These are phyloP conservation scores for Amanita rubescens DNA, from an alignment of 768 basidiomycete genomes.

Conservation along the genomic window DNA sequence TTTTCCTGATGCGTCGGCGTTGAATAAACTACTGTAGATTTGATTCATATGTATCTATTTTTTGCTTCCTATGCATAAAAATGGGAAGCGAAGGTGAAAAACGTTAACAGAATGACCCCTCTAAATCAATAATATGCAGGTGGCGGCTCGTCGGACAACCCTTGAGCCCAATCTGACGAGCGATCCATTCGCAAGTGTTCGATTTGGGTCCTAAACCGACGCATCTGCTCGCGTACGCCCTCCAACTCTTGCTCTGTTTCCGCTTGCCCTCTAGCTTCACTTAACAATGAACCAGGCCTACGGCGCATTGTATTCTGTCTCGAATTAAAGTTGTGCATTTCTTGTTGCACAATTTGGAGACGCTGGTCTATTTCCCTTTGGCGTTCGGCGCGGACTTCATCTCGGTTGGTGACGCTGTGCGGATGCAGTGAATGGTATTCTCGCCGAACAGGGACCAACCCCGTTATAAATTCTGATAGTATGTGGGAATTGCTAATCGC, in stretches of 20 bases:
- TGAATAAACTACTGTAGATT: no score
- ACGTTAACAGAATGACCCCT: no score
- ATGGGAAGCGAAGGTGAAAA: no score
- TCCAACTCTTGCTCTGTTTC: no score
- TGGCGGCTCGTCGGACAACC: slow-evolving; percentile 7
- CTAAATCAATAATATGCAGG: no score
- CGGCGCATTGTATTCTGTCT: background rate
- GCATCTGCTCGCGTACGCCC: slow-evolving; percentile 6
- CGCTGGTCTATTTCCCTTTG: slow-evolving; percentile 5
- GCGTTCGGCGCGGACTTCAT: background rate
- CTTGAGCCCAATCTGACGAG: slow-evolving; percentile 11
- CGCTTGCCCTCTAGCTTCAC: background rate
- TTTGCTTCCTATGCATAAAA: no score
- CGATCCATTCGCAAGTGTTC: slow-evolving; percentile 6
- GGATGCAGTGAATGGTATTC: background rate
- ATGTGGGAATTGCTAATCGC: background rate
- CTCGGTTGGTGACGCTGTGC: background rate
- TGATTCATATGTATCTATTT: no score
- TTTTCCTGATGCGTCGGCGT: no score
- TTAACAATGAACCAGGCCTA: background rate
- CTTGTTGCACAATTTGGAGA: background rate
- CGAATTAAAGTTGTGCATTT: background rate
- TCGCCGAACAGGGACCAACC: background rate
- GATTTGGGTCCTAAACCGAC: slow-evolving; percentile 9
- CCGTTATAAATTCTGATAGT: background rate